A percentile compares a stretch with the other conserved stretches of the same genome.
Evolutionary conservation across 1,139 yeast genomes (phyloP).

Genomic region (Sugiyamaella grinbergsii): DNA sequence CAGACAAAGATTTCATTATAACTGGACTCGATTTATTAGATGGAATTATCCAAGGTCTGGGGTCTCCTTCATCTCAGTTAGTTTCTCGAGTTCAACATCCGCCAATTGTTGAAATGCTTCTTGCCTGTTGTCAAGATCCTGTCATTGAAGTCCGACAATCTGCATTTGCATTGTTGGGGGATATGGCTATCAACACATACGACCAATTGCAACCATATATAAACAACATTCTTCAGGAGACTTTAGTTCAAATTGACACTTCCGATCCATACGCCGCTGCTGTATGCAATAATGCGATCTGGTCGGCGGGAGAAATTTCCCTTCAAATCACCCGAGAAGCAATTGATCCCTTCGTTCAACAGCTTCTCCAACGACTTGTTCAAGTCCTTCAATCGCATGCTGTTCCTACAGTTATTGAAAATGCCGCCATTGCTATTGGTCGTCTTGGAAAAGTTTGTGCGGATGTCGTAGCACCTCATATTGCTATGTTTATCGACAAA

Average conservation of each 20-base stretch:
- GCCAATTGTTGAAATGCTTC: slow-evolving; percentile 63
- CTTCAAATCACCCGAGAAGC: slow-evolving; percentile 54
- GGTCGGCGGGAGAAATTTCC: slow-evolving; percentile 90
- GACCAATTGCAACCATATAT: slow-evolving; percentile 61
- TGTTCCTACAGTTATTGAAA: slow-evolving; percentile 64
- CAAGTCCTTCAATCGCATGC: slow-evolving; percentile 59
- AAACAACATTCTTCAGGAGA: slow-evolving; percentile 59
- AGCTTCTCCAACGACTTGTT: slow-evolving; percentile 59
- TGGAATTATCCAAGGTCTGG: slow-evolving; percentile 89
- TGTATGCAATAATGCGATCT: slow-evolving; percentile 83
- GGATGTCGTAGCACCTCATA: slow-evolving; percentile 57
- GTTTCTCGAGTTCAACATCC: slow-evolving; percentile 43
- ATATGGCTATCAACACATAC: slow-evolving; percentile 67
- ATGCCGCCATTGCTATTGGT: slow-evolving; percentile 93
- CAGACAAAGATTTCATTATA: slow-evolving; percentile 88
- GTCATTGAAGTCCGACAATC: slow-evolving; percentile 88
- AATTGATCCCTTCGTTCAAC: slow-evolving; percentile 60
- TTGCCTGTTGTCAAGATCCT: slow-evolving; percentile 74
- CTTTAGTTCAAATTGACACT: slow-evolving; percentile 64
- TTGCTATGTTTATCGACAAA: slow-evolving; percentile 56
- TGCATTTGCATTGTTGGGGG: slow-evolving; percentile 89
- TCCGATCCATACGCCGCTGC: slow-evolving; percentile 43
- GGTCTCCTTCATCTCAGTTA: slow-evolving; percentile 60
- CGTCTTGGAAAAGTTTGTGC: slow-evolving; percentile 73
- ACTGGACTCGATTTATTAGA: slow-evolving; percentile 88